Conservation (phyloP, 352 stramenopile genomes). For the Pythium rishiriense region DNA sequence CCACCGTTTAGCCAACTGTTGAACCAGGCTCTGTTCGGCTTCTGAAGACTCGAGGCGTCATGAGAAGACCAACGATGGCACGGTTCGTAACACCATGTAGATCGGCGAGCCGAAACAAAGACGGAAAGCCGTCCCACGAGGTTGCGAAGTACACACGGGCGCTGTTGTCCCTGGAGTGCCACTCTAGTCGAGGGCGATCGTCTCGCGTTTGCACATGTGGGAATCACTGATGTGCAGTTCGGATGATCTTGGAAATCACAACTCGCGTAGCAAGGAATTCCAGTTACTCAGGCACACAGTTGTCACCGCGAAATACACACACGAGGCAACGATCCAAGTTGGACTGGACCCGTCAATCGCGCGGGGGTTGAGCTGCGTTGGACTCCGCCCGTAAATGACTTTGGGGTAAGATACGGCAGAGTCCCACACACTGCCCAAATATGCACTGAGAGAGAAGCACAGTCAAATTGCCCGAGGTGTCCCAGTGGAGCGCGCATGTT, state of each 20-base stretch:
- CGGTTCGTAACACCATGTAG: background rate
- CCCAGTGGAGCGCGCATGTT: slow-evolving; percentile 25
- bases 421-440: slow-evolving; percentile 33
- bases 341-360: slow-evolving; percentile 44
- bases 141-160: slow-evolving; percentile 20
- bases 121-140: slow-evolving; percentile 31
- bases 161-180: slow-evolving; percentile 37
- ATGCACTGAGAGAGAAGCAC: slow-evolving; percentile 34
- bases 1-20: slow-evolving; percentile 37
- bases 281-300: slow-evolving; percentile 37
- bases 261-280: slow-evolving; percentile 21
- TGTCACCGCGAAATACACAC: slow-evolving; percentile 28
- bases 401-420: background rate
- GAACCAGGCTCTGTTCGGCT: slow-evolving; percentile 28
- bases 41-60: slow-evolving; percentile 16
- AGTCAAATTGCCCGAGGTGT: slow-evolving; percentile 31
- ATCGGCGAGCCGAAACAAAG: background rate
- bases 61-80: background rate
- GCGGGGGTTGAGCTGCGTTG: slow-evolving; percentile 15
- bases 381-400: slow-evolving; percentile 11
- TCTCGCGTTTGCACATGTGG: slow-evolving; percentile 25
- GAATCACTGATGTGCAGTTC: slow-evolving; percentile 32
- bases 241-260: slow-evolving; percentile 5
- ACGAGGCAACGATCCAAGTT: slow-evolving; percentile 44
- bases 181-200: background rate